Evolutionary conservation across 768 basidiomycete genomes (phyloP), one percentile per base, ranked within the genome.

Genomic region (Hygrophorus pudorinus): DNA sequence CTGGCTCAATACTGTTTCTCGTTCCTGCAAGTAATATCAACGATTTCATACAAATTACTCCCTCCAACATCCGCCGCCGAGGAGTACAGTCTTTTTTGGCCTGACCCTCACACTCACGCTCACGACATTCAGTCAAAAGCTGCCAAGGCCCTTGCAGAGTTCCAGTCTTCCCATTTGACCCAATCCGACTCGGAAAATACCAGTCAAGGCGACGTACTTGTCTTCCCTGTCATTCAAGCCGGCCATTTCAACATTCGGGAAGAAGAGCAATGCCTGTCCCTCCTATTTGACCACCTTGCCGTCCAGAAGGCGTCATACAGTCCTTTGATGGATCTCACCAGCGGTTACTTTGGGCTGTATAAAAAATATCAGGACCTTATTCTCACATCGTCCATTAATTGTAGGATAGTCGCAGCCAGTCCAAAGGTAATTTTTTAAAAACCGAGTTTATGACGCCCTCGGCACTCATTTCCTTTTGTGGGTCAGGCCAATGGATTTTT

Each of bases 401-500:
- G 82, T 42, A 64, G 81, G 24, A 81, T 99, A 46, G 75, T 97
- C 3, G 85, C 81, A 17, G 85, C 96, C 2, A 78, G 83, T 48
- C 96, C 96, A 2, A 78, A 85, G 70, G 93, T 91, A 49, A 42
- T 70, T 50, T 32, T 5, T 17, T 2, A 5, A 20, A 18, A 20
- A 21, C n/a, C 27, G 21, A 41, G 20, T 41, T 8, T n/a, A 39
- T 50, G 2, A 44, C 21, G 27, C 30, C 24, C 27, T 39, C 40
- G 27, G 44, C 53, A 6, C 14, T 44, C 45, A 38, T 45, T 17
- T 12, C 41, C 8, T 13, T 40, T 4, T 38, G 30, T 41, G 29
- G 9, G 18, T 45, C n/a, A 97, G 91, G 91, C 96, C 16, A 99
- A 99, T 56, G 96, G 96, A 0, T 99, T 99, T 59, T 90, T 78